A percentile compares a stretch with the other conserved stretches of the same genome.
phyloP scores from a whole-genome alignment of 2,329 filamentous ascomycete genomes.

The Trichophyton benhamiae region DNA sequence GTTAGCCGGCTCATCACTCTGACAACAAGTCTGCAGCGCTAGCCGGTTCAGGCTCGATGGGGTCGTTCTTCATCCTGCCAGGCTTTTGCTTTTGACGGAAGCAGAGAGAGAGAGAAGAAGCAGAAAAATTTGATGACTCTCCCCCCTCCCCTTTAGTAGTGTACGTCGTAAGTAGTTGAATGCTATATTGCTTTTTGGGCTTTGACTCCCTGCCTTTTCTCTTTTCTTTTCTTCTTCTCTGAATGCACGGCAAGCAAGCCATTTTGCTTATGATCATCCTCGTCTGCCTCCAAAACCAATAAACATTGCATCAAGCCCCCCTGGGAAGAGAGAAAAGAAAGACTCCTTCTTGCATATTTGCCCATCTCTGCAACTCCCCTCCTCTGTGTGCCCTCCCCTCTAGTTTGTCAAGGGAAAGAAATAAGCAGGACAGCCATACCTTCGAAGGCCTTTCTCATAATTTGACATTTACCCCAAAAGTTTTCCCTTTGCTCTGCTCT shows the following conservation, averaged over 20 bases:
- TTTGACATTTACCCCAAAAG: not conserved
- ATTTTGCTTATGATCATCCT: not conserved
- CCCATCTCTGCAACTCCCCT: not conserved
- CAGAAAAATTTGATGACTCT: not conserved
- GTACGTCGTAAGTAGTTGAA: not conserved
- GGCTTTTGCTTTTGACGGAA: not conserved
- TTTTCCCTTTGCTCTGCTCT: not conserved
- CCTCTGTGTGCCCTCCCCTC: not conserved
- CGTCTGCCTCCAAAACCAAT: not conserved
- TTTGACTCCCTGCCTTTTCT: not conserved
- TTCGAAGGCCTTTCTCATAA: not conserved
- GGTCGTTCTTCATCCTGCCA: not conserved
- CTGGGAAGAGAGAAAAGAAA: not conserved
- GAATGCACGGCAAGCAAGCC: not conserved
- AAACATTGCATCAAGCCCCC: not conserved
- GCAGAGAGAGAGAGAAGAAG: not conserved
- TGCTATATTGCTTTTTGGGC: not conserved
- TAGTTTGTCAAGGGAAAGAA: not conserved
- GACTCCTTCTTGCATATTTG: not conserved
- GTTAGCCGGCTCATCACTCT: not conserved
- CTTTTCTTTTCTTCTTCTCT: not conserved
- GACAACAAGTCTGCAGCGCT: constrained; percentile 1
- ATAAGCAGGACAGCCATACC: not conserved
- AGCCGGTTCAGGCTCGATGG: not conserved
- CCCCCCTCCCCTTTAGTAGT: too few relatives aligned